Evolutionary conservation across 208 protist genomes (phyloP).

Genomic region (Acanthamoeba culbertsoni): DNA sequence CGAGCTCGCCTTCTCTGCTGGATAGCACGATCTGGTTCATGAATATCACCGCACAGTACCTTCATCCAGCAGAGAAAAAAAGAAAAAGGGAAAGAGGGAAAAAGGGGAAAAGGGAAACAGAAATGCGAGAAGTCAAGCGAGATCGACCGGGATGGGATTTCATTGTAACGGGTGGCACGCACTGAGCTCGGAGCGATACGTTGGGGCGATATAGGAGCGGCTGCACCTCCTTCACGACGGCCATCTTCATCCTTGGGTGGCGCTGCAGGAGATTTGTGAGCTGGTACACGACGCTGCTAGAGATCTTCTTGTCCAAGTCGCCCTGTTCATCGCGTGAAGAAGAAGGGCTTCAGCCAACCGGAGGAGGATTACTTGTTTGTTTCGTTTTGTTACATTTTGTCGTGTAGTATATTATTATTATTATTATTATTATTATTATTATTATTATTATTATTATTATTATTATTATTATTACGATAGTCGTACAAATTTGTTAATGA

Average conservation of each 20-base stretch:
- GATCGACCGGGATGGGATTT: too few relatives aligned
- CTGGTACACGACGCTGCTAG: constrained; percentile 57
- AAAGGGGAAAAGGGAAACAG: neutral
- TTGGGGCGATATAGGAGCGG: constrained; percentile 71
- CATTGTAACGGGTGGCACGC: too few relatives aligned
- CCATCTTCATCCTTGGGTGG: constrained; percentile 71
- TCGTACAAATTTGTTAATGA: constrained; percentile 75
- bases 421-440: too few relatives aligned
- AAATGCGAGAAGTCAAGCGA: too few relatives aligned
- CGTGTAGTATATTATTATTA: too few relatives aligned
- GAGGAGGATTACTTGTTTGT: too few relatives aligned
- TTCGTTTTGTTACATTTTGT: too few relatives aligned
- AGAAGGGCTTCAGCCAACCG: neutral
- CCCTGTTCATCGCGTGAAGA: neutral
- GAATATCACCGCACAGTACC: constrained; percentile 67
- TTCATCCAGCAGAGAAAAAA: neutral
- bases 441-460: too few relatives aligned
- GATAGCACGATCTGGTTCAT: constrained; percentile 72
- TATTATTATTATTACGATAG: too few relatives aligned
- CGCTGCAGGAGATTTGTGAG: constrained; percentile 50
- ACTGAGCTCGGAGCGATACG: constrained; percentile 67
- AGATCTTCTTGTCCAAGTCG: constrained; percentile 66
- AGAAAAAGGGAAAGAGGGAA: neutral
- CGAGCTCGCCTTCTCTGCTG: neutral
- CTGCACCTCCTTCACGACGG: constrained; percentile 69